Base-by-base conservation (phyloP, 345 rosid genomes). In the Salix purpurea region DNA sequence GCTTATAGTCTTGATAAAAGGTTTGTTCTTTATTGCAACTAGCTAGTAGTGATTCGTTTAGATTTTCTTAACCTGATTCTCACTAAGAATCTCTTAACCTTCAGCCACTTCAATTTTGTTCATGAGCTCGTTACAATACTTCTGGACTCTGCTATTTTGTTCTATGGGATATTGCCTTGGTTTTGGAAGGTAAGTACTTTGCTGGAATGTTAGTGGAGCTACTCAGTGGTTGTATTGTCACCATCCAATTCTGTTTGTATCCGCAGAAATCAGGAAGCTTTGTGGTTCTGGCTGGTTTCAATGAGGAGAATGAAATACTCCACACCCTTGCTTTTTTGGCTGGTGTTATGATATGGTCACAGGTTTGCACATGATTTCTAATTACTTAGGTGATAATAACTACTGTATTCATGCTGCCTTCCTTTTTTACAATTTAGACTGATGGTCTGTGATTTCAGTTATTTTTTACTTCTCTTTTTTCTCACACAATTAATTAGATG, bases 1-100 rank as follows among this genome's bases (percentile, higher is more conserved):
- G 91, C 94, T 69, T 94, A 96, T 84, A 96, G 99, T 83, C 95
- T 96, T 73, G 98, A 94, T 83, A 96, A 94, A 84, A 96, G 99
- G 99, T 94, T 82, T 67, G 66, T 71, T 67, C 5, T 24, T 79
- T 79, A 60, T 73, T 34, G 9, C 8, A 21, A 48, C 23, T 39
- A n/a, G 62, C 64, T 56, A 46, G 77, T 73, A 62, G 30, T 23
- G 18, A 72, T 68, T 67, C 34, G 28, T 69, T 72, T 24, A 8
- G 40, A 4, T 44, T 13, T 19, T 69, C 46, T n/a, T 21, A 32
- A 46, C 44, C 65, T 37, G 67, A 71, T 26, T 48, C 66, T 67
- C 12, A 11, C 40, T 42, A 21, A 81, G 72, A 58, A n/a, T 81
- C 36, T 82, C 76, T 74, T 79, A 37, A 65, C 32, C 84, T 82